Base-by-base conservation (phyloP, 352 stramenopile species). In the Phytophthora constricta region DNA sequence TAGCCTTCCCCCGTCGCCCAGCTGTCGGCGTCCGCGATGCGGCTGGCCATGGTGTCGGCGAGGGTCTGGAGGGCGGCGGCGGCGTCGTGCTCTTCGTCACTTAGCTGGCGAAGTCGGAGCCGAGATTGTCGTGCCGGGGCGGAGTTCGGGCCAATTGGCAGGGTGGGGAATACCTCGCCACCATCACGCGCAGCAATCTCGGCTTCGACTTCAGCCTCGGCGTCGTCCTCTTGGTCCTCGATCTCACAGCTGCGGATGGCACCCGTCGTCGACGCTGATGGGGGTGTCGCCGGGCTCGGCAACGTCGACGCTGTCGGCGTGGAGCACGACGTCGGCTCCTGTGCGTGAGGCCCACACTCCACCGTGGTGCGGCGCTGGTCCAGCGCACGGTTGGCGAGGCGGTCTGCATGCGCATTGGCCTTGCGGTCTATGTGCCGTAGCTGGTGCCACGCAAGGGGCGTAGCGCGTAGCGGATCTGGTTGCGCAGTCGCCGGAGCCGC, bases 381-480 rank as follows among this genome's bases (percentile, higher is more conserved):
- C 2, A 71, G 45, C 1, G 47, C 60, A 0, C 27, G 1, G 31
- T 56, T 74, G 3, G 60, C 53, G 25, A 71, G 62, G 16, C 57
- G 62, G 20, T 76, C 62, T 0, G 62, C 62, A n/a, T 69, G 47
- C 3, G 4, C 46, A 39, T 76, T 76, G 0, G 52, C 52, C 22
- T 68, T 43, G 1, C 68, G 58, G 53, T 69, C 68, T 47, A 76
- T 72, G 52, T 65, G 57, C 10, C 49, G 42, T 13, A 64, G 45
- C 46, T 49, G 42, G 47, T 34, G 22, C 4, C n/a, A n/a, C 14
- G 10, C 62, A 1, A 60, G 9, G 1, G 46, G 2, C 45, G 45
- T 34, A 63, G 28, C 33, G 58, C 52, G 11, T 26, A 3, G 39
- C 47, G 52, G 16, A 61, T 31, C 9, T 10, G 17, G 11, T 47